These are phyloP conservation scores for Elongisporangium prolatum DNA, from an alignment of 352 stramenopile species.

Conservation along the genomic window DNA sequence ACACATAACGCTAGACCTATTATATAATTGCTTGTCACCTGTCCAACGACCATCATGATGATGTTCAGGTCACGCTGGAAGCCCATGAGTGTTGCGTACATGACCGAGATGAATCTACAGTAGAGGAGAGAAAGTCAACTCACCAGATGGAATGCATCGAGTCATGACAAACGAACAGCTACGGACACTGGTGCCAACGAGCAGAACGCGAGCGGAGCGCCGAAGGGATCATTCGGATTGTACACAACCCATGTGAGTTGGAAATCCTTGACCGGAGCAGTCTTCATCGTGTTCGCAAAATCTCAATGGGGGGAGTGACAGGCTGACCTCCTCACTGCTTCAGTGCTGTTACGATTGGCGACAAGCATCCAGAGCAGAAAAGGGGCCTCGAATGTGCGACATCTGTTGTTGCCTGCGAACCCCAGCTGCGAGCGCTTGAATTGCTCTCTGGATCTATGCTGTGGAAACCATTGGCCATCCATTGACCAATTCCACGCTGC, in stretches of 20 bases:
- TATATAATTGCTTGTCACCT: conserved; percentile 26
- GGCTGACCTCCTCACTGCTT: neutral
- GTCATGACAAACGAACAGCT: neutral
- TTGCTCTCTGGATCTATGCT: neutral
- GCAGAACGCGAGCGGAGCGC: conserved; percentile 59
- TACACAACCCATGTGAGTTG: conserved; percentile 86
- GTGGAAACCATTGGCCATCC: neutral
- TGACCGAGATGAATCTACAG: conserved; percentile 78
- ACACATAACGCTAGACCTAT: neutral
- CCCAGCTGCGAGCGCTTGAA: neutral
- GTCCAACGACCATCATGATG: conserved; percentile 62
- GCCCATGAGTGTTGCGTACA: conserved; percentile 69
- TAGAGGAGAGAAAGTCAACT: neutral
- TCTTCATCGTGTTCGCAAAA: conserved; percentile 2
- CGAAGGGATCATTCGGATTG: conserved; percentile 62
- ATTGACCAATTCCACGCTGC: neutral
- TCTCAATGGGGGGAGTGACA: neutral
- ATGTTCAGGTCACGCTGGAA: conserved; percentile 80
- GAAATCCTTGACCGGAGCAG: conserved; percentile 35
- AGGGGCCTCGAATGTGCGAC: neutral
- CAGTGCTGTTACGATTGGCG: neutral
- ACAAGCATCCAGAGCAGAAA: neutral
- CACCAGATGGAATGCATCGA: neutral
- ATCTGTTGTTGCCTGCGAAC: neutral
- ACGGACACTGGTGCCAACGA: conserved; percentile 70